These are phyloP conservation scores for Areca catechu DNA, from an alignment of 176 grass and related monocot genomes.

Conservation along the genomic window DNA sequence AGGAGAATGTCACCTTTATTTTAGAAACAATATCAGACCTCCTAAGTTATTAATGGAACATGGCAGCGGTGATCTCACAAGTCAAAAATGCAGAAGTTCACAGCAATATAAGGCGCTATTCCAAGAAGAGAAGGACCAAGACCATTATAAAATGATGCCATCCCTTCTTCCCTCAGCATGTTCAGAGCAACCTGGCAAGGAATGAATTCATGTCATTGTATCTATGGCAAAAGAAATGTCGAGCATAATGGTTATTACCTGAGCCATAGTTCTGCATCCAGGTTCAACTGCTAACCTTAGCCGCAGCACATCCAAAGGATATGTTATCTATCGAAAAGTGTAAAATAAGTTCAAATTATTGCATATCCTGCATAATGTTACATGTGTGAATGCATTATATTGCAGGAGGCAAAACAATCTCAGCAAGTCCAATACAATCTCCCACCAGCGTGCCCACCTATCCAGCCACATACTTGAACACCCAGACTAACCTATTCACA, in stretches of 20 bases:
- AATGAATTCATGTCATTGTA: constrained; percentile 14
- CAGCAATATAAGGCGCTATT: constrained; percentile 95
- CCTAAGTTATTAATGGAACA: neutral
- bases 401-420: no score
- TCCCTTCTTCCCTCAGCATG: constrained; percentile 89
- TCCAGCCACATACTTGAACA: no score
- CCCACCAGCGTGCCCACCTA: no score
- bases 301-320: constrained; percentile 91
- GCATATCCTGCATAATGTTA: no score
- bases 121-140: constrained; percentile 89
- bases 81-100: constrained; percentile 99
- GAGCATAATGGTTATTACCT: constrained; percentile 37
- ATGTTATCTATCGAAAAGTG: constrained; percentile 56
- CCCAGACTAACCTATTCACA: no score
- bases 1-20: constrained; percentile 13
- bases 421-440: no score
- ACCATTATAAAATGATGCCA: constrained; percentile 83
- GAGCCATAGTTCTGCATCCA: constrained; percentile 77
- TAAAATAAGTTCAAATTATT: neutral
- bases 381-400: no score
- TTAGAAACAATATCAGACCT: neutral
- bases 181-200: constrained; percentile 80
- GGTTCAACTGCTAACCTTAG: constrained; percentile 95
- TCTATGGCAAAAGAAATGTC: no score
- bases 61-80: constrained; percentile 53